Base-by-base conservation (phyloP, 257 asterid genomes). In the Leonotis leonurus region DNA sequence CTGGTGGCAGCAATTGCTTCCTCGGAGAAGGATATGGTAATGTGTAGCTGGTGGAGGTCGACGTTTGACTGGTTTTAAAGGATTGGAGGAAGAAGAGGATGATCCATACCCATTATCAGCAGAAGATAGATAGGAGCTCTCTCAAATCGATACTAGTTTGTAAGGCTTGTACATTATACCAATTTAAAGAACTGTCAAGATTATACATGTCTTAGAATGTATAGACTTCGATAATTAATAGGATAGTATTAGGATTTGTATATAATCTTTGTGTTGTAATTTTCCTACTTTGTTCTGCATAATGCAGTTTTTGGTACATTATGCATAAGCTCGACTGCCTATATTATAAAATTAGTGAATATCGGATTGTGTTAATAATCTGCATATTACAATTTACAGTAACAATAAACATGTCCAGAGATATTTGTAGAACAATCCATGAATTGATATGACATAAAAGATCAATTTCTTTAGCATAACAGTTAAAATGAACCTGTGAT, bases 1-100 rank as follows among this genome's bases (percentile, higher is more conserved):
- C 95, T 1, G 77, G 88, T 37, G 80, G 96, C 62, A 90, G 95
- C 75, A 90, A 81, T 56, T 77, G 74, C 74, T 75, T 75, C 73
- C n/a, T 79, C 74, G 77, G 78, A 35, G 75, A 66, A 33, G 75
- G 70, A 22, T 81, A 78, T 27, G 69, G 76, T 60, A 46, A 16
- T 39, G 18, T 25, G 12, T 18, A 35, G 9, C 30, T 6, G 30
- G 39, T 51, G 41, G 6, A 10, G 37, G 53, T 29, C 5, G 14
- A 21, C 39, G 20, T 22, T 36, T 3, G 21, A 27, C 25, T 29
- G 21, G 8, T 9, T 35, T 35, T 35, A 9, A 35, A 35, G 11
- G 17, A 25, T 9, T 11, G 57, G 57, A 24, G 27, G 56, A 50
- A 9, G 46, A 18, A 12, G 60, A 27, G 10, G n/a, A n/a, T n/a